Percentiles rank a stretch among this genome's conserved stretches.
Evolutionary conservation across 2,329 filamentous ascomycete genomes (phyloP).

Genomic region (Alternaria sp.): DNA sequence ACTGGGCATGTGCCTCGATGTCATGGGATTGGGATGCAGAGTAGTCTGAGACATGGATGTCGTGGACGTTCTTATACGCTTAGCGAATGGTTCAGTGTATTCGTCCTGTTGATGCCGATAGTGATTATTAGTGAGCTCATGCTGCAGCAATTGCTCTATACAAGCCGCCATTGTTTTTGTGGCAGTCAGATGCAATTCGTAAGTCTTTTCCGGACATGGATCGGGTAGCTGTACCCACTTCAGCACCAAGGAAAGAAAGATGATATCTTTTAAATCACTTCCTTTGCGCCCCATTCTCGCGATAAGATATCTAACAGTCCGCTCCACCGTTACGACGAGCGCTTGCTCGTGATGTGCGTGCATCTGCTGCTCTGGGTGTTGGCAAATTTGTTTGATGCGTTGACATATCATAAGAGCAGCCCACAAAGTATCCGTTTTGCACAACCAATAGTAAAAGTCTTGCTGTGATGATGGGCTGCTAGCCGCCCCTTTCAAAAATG

Average conservation of each 20-base stretch:
- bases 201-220: not conserved
- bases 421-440: slow-evolving; percentile 43
- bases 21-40: not conserved
- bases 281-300: slow-evolving; percentile 27
- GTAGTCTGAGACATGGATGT: not conserved
- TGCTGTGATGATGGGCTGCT: slow-evolving; percentile 18
- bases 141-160: slow-evolving; percentile 23
- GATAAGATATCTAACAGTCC: slow-evolving; percentile 25
- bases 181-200: slow-evolving; percentile 15
- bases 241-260: slow-evolving; percentile 31
- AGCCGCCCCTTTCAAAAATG: slow-evolving; percentile 10
- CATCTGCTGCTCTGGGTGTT: not conserved
- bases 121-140: slow-evolving; percentile 12
- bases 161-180: slow-evolving; percentile 24
- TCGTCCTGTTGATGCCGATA: slow-evolving; percentile 11
- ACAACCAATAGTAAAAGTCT: slow-evolving; percentile 43
- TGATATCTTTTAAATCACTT: slow-evolving; percentile 34
- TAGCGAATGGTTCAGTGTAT: not conserved
- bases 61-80: not conserved
- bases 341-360: not conserved
- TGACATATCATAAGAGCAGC: slow-evolving; percentile 45
- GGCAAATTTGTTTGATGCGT: slow-evolving; percentile 33
- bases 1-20: not conserved
- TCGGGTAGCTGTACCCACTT: slow-evolving; percentile 24
- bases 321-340: slow-evolving; percentile 23